Evolutionary conservation across 1,284 basidiomycete genomes (phyloP).

Genomic region (Puccinia hordei): DNA sequence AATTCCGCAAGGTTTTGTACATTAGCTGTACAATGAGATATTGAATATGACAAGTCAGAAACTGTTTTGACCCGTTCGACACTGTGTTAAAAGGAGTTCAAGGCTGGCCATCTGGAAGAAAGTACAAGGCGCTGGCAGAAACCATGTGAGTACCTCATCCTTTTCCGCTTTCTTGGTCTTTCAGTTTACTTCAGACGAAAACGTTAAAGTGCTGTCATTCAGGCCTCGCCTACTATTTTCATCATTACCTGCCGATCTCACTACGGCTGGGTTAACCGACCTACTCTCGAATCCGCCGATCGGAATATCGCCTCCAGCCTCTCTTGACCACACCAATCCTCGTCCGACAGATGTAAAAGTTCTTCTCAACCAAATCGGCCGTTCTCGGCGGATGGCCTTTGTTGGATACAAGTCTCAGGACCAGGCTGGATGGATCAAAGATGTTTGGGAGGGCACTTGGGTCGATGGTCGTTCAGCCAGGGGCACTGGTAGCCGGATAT

Average conservation of each 20-base stretch:
- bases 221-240: slow-evolving; percentile 80
- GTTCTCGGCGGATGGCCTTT: slow-evolving; percentile 84
- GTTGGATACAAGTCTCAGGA: slow-evolving; percentile 80
- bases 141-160: too few species aligned
- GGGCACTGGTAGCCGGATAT: slow-evolving; percentile 74
- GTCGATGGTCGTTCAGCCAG: slow-evolving; percentile 64
- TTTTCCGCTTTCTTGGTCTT: too few species aligned
- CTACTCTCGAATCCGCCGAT: slow-evolving; percentile 65
- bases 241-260: slow-evolving; percentile 77
- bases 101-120: too few species aligned
- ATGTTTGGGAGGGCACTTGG: slow-evolving; percentile 83
- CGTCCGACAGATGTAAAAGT: slow-evolving; percentile 82
- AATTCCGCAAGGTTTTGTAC: too few species aligned
- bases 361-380: slow-evolving; percentile 74
- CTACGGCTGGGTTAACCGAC: slow-evolving; percentile 66
- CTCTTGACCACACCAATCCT: slow-evolving; percentile 58
- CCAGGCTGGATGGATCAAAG: slow-evolving; percentile 74
- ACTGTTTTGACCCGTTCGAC: too few species aligned
- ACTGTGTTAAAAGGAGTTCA: too few species aligned
- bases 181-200: too few species aligned
- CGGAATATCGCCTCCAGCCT: slow-evolving; percentile 62
- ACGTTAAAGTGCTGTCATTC: too few species aligned
- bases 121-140: too few species aligned
- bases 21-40: too few species aligned
- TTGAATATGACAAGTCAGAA: too few species aligned